A percentile compares a stretch with the other conserved stretches of the same genome.
Evolutionary conservation across 352 stramenopile species (phyloP).

Genomic region (Phytophthora kernoviae): DNA sequence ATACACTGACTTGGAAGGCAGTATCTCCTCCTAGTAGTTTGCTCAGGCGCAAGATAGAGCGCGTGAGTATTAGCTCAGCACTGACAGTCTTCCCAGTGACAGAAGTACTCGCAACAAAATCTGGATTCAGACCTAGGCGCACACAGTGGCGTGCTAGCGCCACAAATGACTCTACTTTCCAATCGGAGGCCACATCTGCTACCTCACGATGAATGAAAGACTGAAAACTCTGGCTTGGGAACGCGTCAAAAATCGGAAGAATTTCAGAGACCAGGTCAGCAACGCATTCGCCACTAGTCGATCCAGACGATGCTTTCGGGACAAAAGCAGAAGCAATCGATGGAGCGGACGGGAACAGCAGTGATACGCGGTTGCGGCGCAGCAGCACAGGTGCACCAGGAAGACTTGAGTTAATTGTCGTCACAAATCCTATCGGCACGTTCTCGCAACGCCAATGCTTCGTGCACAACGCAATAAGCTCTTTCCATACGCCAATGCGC

Average conservation of each 20-base stretch:
- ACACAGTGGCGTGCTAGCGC: conserved; percentile 67
- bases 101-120: conserved; percentile 7
- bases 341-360: conserved; percentile 62
- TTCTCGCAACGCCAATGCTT: conserved; percentile 78
- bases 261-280: conserved; percentile 57
- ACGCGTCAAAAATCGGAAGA: conserved; percentile 67
- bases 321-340: conserved; percentile 58
- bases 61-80: conserved; percentile 55
- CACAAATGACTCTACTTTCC: conserved; percentile 76
- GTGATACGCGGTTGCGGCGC: conserved; percentile 68
- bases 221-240: conserved; percentile 64
- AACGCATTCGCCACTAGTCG: conserved; percentile 44
- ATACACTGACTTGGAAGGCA: conserved; percentile 57
- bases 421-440: conserved; percentile 69
- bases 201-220: conserved; percentile 69
- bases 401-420: conserved; percentile 44
- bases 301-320: conserved; percentile 29
- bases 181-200: conserved; percentile 53
- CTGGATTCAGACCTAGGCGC: conserved; percentile 41
- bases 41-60: conserved; percentile 60
- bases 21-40: conserved; percentile 54
- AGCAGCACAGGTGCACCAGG: conserved; percentile 68
- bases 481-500: conserved; percentile 67
- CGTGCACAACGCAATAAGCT: conserved; percentile 67
- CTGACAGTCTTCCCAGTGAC: conserved; percentile 19